Evolutionary conservation across 2,329 filamentous ascomycete genomes (phyloP), one percentile per base, ranked within the genome.

Genomic region (Periconia sp.): DNA sequence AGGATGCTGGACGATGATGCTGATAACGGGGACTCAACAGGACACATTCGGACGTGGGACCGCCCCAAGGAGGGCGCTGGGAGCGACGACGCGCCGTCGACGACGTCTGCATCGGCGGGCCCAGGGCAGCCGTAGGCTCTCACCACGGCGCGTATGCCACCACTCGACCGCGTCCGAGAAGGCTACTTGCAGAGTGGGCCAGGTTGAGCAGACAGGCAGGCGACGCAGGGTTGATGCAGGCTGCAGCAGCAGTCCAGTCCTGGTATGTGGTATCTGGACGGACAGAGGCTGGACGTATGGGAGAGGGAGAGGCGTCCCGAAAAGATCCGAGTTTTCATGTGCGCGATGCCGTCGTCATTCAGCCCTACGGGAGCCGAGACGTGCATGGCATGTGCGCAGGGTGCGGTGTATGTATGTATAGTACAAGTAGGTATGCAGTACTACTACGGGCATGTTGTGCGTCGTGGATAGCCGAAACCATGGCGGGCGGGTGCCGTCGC

Each of bases 1-100:
- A 16, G 24, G 13, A 40, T 28, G 25, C 4, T 9, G 15, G 11
- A 5, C n/a, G 12, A 31, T 16, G 31, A 29, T 25, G 40, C 49
- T 56, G 47, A 59, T 53, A 50, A 43, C 33, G 35, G 36, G 40
- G 50, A 43, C 54, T 48, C 41, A 37, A 52, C 66, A 89, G 87
- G 87, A 25, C 87, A 91, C 66, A 81, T 91, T 51, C 81, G 84
- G 48, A 89, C 87, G 22, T 91, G 87, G 87, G 80, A 84, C 54
- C 79, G 87, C 49, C 87, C 87, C 5, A 76, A 73, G 46, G 74
- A 77, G 47, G 70, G 65, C 42, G 59, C 69, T 25, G 57, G 53
- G n/a, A 63, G 61, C 36, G 66, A 69, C 35, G 66, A 68, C 24
- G 61, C 53, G 22, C 56, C 51, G 21, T 53, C 46, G 19, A 59